Evolutionary conservation across 1,284 basidiomycete genomes (phyloP).

Genomic region (Cryptococcus deneoformans): DNA sequence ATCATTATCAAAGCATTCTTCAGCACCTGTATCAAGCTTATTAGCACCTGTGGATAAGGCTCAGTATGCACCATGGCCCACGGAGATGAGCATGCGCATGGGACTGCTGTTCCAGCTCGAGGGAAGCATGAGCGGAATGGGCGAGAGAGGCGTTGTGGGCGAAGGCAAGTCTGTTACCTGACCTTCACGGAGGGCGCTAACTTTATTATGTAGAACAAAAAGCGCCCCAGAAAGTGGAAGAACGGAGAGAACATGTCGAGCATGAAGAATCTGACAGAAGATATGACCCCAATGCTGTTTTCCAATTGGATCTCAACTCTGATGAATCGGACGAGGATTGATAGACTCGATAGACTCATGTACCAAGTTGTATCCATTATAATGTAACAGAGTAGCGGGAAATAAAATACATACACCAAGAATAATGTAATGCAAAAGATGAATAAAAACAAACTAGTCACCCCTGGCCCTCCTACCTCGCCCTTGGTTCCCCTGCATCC

Average conservation of each 20-base stretch:
- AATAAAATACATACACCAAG: slow-evolving; percentile 1
- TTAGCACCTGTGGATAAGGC: slow-evolving; percentile 27
- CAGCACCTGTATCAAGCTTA: slow-evolving; percentile 32
- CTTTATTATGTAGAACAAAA: neutral
- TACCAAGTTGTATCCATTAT: neutral
- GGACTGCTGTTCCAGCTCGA: slow-evolving; percentile 42
- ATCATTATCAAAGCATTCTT: slow-evolving; percentile 32
- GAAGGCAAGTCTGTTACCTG: slow-evolving; percentile 24
- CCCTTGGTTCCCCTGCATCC: slow-evolving; percentile 41
- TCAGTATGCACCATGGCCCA: slow-evolving; percentile 39
- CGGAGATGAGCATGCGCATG: slow-evolving; percentile 39
- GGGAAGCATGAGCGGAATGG: slow-evolving; percentile 42
- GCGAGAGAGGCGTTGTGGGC: slow-evolving; percentile 31
- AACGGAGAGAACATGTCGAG: slow-evolving; percentile 7
- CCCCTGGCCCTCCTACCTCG: slow-evolving; percentile 37
- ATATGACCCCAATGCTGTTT: slow-evolving; percentile 39
- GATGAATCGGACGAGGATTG: slow-evolving; percentile 29
- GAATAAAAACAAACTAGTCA: slow-evolving; percentile 17
- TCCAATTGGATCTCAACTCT: slow-evolving; percentile 40
- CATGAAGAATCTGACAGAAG: slow-evolving; percentile 33
- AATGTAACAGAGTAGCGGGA: neutral
- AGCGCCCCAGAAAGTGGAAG: neutral
- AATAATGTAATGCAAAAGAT: neutral
- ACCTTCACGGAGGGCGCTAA: no score
- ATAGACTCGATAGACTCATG: neutral